Conservation (phyloP, 208 protist species). For the Strigomonas oncopelti region DNA sequence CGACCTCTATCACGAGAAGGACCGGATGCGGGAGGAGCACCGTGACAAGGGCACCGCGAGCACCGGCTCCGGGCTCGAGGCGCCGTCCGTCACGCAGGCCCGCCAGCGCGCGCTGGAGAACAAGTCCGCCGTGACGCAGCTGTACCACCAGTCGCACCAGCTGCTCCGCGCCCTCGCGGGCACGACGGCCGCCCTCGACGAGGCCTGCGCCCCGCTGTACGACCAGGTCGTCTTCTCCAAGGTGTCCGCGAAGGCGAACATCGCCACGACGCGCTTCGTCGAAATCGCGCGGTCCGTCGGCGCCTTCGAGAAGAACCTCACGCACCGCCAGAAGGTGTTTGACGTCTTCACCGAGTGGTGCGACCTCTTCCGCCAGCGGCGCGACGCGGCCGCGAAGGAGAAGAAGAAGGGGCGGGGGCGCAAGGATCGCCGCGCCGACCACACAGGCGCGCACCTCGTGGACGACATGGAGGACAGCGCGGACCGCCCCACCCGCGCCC, state of each 20-base stretch:
- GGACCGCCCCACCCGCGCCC: not conserved
- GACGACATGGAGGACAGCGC: constrained; percentile 12
- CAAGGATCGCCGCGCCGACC: not conserved
- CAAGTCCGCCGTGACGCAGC: constrained; percentile 28
- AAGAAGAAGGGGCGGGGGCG: not conserved
- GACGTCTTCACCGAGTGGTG: constrained; percentile 79
- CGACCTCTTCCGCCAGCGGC: constrained; percentile 29
- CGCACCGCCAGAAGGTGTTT: constrained; percentile 72
- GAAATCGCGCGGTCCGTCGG: constrained; percentile 66
- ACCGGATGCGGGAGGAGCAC: constrained; percentile 21
- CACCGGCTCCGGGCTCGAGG: constrained; percentile 18
- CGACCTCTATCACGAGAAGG: constrained; percentile 48
- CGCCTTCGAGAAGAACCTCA: constrained; percentile 58
- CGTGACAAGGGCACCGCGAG: not conserved
- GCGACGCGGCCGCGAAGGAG: constrained; percentile 2
- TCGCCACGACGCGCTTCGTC: constrained; percentile 70
- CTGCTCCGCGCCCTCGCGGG: constrained; percentile 53
- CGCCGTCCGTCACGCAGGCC: constrained; percentile 39
- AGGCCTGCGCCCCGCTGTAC: constrained; percentile 60
- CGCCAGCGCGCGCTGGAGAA: constrained; percentile 43
- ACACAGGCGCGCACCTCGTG: not conserved
- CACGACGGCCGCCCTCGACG: constrained; percentile 47
- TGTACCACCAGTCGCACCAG: constrained; percentile 61
- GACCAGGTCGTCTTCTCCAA: constrained; percentile 50
- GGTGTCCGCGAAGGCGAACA: constrained; percentile 44